phyloP scores from a whole-genome alignment of 2,329 filamentous ascomycete species.

The Aureobasidium mangrovei region DNA sequence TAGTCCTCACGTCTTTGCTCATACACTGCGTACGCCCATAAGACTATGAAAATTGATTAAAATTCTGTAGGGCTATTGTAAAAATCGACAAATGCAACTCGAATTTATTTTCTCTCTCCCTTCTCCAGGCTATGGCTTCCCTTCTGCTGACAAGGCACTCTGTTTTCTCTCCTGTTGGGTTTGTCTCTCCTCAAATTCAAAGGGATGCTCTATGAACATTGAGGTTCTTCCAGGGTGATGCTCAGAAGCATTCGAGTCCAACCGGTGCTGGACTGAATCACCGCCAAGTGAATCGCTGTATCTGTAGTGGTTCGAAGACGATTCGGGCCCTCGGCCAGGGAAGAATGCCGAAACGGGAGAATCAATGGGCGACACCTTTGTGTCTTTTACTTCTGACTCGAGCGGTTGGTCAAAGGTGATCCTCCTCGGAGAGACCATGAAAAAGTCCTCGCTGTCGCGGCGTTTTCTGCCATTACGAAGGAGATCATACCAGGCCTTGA shows the following conservation, averaged over 20 bases:
- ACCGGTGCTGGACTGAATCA: background rate
- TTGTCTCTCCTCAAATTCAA: background rate
- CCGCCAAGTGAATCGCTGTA: background rate
- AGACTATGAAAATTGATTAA: no score
- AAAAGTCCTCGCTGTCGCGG: background rate
- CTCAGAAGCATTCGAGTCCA: background rate
- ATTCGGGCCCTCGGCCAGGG: background rate
- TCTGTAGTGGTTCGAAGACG: background rate
- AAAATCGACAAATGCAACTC: no score
- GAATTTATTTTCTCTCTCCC: no score
- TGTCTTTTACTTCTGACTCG: slow-evolving; percentile 1
- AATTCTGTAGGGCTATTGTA: no score
- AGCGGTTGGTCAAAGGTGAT: slow-evolving; percentile 9
- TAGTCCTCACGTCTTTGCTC: no score
- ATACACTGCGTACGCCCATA: no score
- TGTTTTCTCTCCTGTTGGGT: background rate
- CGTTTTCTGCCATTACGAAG: slow-evolving; percentile 16
- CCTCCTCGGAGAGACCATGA: background rate
- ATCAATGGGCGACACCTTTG: slow-evolving; percentile 1
- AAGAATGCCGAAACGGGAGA: background rate
- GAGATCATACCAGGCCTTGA: slow-evolving; percentile 66
- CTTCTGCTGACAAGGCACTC: no score
- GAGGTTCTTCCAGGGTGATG: background rate
- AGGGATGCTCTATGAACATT: background rate
- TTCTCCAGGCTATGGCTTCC: no score